A percentile compares a stretch with the other conserved stretches of the same genome.
Conservation (phyloP, 2,329 filamentous ascomycete species). For the Epichloe glyceriae region DNA sequence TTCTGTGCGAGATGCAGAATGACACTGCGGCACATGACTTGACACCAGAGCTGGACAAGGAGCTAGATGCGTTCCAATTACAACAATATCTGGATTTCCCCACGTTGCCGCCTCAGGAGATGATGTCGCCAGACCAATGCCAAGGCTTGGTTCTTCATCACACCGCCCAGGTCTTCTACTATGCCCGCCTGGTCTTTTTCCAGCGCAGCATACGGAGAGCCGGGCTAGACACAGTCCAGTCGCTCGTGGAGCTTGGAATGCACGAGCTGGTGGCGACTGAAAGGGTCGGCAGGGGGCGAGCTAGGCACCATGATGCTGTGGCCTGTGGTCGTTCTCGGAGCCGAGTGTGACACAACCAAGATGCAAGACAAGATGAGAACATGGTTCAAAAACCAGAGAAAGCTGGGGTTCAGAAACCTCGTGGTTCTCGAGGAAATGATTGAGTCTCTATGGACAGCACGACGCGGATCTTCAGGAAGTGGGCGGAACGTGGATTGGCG, state of each 20-base stretch:
- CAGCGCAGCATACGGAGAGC: constrained; percentile 18
- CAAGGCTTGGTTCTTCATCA: constrained; percentile 14
- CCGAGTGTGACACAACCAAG: constrained; percentile 17
- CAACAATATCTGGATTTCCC: constrained; percentile 17
- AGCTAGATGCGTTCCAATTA: constrained; percentile 19
- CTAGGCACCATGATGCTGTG: constrained; percentile 23
- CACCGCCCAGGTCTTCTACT: constrained; percentile 20
- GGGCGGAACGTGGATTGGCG: constrained; percentile 18
- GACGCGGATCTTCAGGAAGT: constrained; percentile 2
- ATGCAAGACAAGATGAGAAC: constrained; percentile 17
- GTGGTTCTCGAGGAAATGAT: constrained; percentile 19
- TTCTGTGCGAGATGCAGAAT: constrained; percentile 12
- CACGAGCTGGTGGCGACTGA: constrained; percentile 20
- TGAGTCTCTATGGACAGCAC: constrained; percentile 17
- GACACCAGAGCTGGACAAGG: not conserved
- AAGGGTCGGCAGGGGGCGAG: constrained; percentile 12
- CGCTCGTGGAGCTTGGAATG: constrained; percentile 19
- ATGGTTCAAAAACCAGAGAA: constrained; percentile 19
- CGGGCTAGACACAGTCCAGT: constrained; percentile 14
- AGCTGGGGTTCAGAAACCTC: constrained; percentile 21
- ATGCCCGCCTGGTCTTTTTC: constrained; percentile 22
- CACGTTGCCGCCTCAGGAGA: constrained; percentile 4
- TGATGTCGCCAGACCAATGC: constrained; percentile 6
- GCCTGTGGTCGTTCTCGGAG: constrained; percentile 22
- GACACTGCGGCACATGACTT: constrained; percentile 6